Evolutionary conservation across 2,329 filamentous ascomycete species (phyloP).

Genomic region (Diplocarpon mali): DNA sequence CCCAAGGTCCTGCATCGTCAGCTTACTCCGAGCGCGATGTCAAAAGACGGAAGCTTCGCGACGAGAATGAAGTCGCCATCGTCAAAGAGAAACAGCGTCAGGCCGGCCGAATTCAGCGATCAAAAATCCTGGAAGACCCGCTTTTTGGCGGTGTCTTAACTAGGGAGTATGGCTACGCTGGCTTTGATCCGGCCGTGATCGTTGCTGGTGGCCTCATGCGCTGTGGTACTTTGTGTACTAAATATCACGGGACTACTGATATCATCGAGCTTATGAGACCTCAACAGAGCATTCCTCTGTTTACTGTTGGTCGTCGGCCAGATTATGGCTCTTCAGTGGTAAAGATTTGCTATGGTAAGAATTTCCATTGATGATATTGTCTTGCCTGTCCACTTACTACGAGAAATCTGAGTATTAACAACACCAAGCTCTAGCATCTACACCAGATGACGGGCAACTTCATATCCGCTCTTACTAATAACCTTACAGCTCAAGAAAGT

Average conservation of each 20-base stretch:
- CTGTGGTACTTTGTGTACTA: slow-evolving; percentile 1
- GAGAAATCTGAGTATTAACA: no score
- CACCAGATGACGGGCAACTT: no score
- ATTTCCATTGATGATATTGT: no score
- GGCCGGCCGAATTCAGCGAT: slow-evolving; percentile 16
- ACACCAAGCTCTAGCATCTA: no score
- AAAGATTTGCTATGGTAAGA: no score
- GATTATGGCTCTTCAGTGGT: no score
- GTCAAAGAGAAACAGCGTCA: slow-evolving; percentile 5
- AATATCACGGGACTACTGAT: not conserved
- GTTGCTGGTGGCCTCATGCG: slow-evolving; percentile 12
- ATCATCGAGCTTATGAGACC: not conserved
- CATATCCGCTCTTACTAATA: no score
- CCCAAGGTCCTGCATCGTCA: slow-evolving; percentile 34
- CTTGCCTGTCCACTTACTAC: no score
- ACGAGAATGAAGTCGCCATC: slow-evolving; percentile 26
- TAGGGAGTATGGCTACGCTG: slow-evolving; percentile 13
- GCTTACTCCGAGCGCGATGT: slow-evolving; percentile 48
- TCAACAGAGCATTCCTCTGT: slow-evolving; percentile 4
- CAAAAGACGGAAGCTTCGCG: slow-evolving; percentile 41
- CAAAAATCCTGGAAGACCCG: slow-evolving; percentile 11
- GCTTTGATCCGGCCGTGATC: slow-evolving; percentile 8
- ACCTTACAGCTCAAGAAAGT: no score
- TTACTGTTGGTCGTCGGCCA: not conserved
- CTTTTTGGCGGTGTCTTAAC: slow-evolving; percentile 16